phyloP scores from a whole-genome alignment of 768 basidiomycete genomes.

The Leccinum uliginosum region DNA sequence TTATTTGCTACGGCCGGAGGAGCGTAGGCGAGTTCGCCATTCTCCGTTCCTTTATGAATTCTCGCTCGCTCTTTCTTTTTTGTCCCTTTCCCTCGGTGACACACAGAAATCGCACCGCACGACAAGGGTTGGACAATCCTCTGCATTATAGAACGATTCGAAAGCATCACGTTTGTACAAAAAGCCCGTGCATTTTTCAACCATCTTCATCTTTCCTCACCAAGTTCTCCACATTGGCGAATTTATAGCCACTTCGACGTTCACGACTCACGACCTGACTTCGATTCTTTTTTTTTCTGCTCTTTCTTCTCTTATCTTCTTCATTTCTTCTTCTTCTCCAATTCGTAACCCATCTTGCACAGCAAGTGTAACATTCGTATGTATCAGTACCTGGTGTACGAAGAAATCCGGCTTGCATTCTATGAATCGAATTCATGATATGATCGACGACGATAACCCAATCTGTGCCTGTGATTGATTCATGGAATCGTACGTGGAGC shows the following conservation, averaged over 20 bases:
- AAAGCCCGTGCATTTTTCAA: constrained; percentile 8
- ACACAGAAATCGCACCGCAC: constrained; percentile 1
- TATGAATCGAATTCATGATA: constrained; percentile 16
- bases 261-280: constrained; percentile 8
- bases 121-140: constrained; percentile 1
- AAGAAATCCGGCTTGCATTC: constrained; percentile 13
- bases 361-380: constrained; percentile 19
- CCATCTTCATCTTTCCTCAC: background rate
- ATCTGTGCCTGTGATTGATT: constrained; percentile 7
- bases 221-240: constrained; percentile 14
- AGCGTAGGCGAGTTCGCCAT: constrained; percentile 20
- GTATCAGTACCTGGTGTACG: constrained; percentile 34
- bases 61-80: background rate
- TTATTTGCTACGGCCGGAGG: constrained; percentile 43
- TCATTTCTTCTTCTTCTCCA: background rate
- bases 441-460: constrained; percentile 5
- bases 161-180: constrained; percentile 22
- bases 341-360: background rate
- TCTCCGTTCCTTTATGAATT: constrained; percentile 7
- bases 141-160: constrained; percentile 17
- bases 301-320: constrained; percentile 1
- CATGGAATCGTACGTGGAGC: background rate
- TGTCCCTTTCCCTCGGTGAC: constrained; percentile 1
- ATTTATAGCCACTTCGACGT: constrained; percentile 25
- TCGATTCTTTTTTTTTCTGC: constrained; percentile 10